These are phyloP conservation scores for Botrytis galanthina DNA, from an alignment of 2,329 filamentous ascomycete genomes.

Conservation along the genomic window DNA sequence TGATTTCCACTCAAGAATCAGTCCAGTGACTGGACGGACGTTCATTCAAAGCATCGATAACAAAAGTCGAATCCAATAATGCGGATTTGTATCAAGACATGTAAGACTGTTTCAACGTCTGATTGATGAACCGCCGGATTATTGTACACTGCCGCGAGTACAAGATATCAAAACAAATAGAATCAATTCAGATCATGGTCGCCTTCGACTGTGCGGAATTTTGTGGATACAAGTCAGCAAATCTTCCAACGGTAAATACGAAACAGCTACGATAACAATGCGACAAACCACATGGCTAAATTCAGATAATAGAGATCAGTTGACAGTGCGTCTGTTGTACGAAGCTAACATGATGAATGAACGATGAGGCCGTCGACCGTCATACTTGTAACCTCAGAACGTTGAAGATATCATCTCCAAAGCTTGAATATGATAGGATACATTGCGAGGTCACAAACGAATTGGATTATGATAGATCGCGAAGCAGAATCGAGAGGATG, in stretches of 20 bases:
- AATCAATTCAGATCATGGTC: not conserved
- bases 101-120: not conserved
- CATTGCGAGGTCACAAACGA: not conserved
- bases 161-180: not conserved
- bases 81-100: not conserved
- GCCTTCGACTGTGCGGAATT: not conserved
- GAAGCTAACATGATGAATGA: not conserved
- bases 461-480: not conserved
- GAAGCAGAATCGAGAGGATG: not conserved
- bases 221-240: not conserved
- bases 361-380: not conserved
- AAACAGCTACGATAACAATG: not conserved
- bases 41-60: not conserved
- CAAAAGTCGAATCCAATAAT: not conserved
- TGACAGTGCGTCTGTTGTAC: not conserved
- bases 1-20: no score
- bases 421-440: not conserved
- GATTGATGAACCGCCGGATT: not conserved
- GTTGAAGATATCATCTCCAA: not conserved
- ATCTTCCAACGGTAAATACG: not conserved
- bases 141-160: not conserved
- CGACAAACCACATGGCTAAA: not conserved
- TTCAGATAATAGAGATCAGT: not conserved
- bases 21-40: not conserved
- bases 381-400: not conserved